Percentiles rank a stretch among this genome's conserved stretches.
phyloP scores from a whole-genome alignment of 108 stramenopile species.

The Conticribra weissflogii region DNA sequence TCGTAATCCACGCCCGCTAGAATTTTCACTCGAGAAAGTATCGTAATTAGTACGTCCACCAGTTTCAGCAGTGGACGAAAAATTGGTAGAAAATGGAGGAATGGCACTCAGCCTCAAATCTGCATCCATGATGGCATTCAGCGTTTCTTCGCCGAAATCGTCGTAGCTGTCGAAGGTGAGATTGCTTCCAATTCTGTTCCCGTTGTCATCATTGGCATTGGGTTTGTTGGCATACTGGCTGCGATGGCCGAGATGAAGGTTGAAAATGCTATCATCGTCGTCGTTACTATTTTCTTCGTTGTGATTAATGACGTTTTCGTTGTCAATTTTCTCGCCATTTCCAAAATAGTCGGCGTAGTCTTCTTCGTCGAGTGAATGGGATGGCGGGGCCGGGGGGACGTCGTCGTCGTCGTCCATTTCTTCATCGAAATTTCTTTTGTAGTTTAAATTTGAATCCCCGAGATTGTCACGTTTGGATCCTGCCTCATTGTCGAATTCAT shows the following conservation, averaged over 20 bases:
- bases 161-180: constrained; percentile 20
- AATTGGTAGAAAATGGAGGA: constrained; percentile 6
- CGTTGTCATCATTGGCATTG: background rate
- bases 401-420: no score
- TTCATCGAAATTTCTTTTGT: no score
- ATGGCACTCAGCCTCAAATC: constrained; percentile 27
- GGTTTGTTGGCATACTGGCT: background rate
- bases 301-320: constrained; percentile 1
- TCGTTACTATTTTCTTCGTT: background rate
- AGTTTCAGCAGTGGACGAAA: background rate
- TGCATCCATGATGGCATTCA: constrained; percentile 41
- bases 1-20: no score
- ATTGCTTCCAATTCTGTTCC: constrained; percentile 2
- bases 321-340: no score
- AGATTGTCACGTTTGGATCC: no score
- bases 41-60: background rate
- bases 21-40: background rate
- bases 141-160: constrained; percentile 44
- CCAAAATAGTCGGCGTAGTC: background rate
- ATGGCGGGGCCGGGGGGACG: constrained; percentile 1
- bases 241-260: background rate
- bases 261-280: background rate
- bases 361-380: background rate
- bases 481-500: no score
- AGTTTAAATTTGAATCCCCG: no score